Conservation (phyloP, 2,329 filamentous ascomycete species). For the Rhynchosporium secalis region DNA sequence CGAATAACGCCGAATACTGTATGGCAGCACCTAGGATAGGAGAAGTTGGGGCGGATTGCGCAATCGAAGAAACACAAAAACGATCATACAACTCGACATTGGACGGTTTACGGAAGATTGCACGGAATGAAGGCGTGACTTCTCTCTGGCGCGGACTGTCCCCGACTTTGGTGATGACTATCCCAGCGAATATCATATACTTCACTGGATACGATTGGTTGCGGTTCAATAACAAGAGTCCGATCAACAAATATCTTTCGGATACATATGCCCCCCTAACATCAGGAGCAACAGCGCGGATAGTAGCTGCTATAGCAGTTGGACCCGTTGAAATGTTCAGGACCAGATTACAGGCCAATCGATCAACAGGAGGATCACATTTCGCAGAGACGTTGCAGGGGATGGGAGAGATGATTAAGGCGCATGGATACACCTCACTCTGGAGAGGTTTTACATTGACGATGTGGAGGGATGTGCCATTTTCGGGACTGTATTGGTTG, state of each 20-base stretch:
- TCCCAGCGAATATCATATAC: conserved; percentile 97
- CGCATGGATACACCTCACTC: conserved; percentile 75
- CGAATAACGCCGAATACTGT: conserved; percentile 70
- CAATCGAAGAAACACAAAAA: conserved; percentile 81
- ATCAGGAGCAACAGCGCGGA: conserved; percentile 75
- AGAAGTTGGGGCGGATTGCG: conserved; percentile 61
- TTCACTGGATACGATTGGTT: conserved; percentile 98
- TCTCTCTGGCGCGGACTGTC: conserved; percentile 92
- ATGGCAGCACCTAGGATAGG: conserved; percentile 40
- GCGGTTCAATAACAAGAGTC: conserved; percentile 70
- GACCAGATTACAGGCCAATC: conserved; percentile 84
- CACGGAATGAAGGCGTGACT: conserved; percentile 81
- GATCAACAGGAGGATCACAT: conserved; percentile 59
- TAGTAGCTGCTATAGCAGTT: conserved; percentile 79
- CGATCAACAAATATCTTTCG: conserved; percentile 61
- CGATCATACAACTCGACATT: conserved; percentile 86
- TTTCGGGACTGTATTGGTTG: conserved; percentile 97
- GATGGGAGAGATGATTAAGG: conserved; percentile 74
- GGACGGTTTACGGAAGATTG: conserved; percentile 91
- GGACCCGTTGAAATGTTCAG: conserved; percentile 92
- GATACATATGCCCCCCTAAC: conserved; percentile 78
- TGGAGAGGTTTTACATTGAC: conserved; percentile 92
- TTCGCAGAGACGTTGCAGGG: conserved; percentile 77
- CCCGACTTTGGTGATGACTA: conserved; percentile 90
- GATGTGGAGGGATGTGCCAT: conserved; percentile 95